Evolutionary conservation across 306 rosid species (phyloP).

Genomic region (Quercus berberidifolia): DNA sequence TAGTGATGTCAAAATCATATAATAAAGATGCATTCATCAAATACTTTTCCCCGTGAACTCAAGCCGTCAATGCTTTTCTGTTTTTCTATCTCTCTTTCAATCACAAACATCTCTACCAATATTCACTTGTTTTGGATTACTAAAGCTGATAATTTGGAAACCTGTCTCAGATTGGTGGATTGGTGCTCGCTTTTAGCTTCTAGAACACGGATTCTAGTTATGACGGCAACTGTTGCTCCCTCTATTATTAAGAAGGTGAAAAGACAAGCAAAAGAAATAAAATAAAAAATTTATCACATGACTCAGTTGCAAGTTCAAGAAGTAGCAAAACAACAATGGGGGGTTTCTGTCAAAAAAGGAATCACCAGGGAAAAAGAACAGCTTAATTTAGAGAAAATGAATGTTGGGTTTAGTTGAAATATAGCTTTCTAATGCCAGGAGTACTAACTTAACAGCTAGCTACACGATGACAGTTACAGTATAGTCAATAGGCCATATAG

Average conservation of each 20-base stretch:
- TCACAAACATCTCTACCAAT: too few relatives aligned
- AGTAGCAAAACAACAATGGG: too few relatives aligned
- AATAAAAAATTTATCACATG: background rate
- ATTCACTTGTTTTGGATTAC: too few relatives aligned
- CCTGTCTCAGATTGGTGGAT: background rate
- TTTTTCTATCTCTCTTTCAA: too few relatives aligned
- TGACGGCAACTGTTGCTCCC: slow-evolving; percentile 7
- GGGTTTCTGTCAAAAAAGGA: background rate
- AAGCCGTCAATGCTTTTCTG: too few relatives aligned
- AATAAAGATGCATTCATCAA: too few relatives aligned
- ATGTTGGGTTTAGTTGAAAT: slow-evolving; percentile 9
- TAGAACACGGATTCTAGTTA: slow-evolving; percentile 26
- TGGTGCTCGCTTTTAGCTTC: slow-evolving; percentile 26
- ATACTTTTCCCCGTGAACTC: too few relatives aligned
- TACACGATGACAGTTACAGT: background rate
- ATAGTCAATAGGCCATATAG: background rate
- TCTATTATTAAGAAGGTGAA: slow-evolving; percentile 22
- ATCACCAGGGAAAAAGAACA: background rate
- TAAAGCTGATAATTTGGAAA: background rate
- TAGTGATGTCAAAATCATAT: too few relatives aligned
- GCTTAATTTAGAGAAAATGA: background rate
- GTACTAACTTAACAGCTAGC: background rate
- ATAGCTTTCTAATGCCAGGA: slow-evolving; percentile 26
- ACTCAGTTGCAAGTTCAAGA: background rate
- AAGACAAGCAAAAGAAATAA: background rate